A percentile compares a stretch with the other conserved stretches of the same genome.
These are phyloP conservation scores for Clarireedia paspali DNA, from an alignment of 2,329 filamentous ascomycete genomes.

Conservation along the genomic window DNA sequence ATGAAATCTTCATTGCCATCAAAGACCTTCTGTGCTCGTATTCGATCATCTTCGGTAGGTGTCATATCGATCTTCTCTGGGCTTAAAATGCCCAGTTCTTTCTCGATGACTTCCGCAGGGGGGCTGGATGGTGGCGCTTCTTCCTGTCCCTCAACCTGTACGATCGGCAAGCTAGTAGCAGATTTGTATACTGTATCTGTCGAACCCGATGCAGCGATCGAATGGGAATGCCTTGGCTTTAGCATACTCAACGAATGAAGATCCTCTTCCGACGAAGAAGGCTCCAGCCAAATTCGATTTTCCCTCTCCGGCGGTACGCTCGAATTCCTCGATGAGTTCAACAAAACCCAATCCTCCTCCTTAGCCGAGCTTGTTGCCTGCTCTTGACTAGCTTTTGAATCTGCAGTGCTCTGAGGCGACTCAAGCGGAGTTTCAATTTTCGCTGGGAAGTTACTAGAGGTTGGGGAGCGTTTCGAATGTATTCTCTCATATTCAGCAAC, in stretches of 20 bases:
- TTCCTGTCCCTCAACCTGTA: constrained; percentile 41
- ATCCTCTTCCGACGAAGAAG: constrained; percentile 28
- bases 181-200: constrained; percentile 39
- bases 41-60: constrained; percentile 50
- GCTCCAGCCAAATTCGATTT: constrained; percentile 27
- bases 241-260: constrained; percentile 10
- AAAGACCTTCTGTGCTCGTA: constrained; percentile 75
- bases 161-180: constrained; percentile 39
- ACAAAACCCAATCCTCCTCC: constrained; percentile 27
- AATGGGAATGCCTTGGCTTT: constrained; percentile 29
- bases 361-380: constrained; percentile 12
- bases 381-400: constrained; percentile 13
- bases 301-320: constrained; percentile 15
- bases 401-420: constrained; percentile 15
- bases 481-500: constrained; percentile 25
- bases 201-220: constrained; percentile 33
- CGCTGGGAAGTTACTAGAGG: constrained; percentile 2
- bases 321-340: constrained; percentile 21
- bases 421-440: constrained; percentile 9
- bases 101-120: constrained; percentile 25
- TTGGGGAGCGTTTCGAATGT: constrained; percentile 21
- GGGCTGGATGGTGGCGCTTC: constrained; percentile 11
- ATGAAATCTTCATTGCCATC: constrained; percentile 79
- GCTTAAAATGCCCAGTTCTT: constrained; percentile 18
- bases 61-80: constrained; percentile 6